Conservation (phyloP, 2,329 filamentous ascomycete genomes). For the Colletotrichum lentis region DNA sequence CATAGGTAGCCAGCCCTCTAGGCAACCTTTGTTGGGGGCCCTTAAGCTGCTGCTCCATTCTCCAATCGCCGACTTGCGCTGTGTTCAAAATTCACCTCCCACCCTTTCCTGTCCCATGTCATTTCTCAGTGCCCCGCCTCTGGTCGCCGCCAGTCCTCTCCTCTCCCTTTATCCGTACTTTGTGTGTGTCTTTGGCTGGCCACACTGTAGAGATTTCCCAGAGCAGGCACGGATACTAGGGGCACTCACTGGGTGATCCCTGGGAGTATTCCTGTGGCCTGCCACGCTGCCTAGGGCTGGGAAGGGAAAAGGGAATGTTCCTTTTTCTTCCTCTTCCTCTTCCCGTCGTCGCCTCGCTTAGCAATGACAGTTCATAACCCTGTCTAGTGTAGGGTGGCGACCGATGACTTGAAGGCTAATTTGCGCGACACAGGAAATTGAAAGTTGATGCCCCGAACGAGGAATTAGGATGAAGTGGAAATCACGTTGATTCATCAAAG, state of each 20-base stretch:
- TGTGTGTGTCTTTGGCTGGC: not conserved
- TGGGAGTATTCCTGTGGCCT: constrained; percentile 4
- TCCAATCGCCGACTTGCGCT: constrained; percentile 7
- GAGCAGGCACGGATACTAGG: constrained; percentile 19
- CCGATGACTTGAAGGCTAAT: constrained; percentile 26
- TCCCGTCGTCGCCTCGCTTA: constrained; percentile 31
- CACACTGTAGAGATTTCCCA: constrained; percentile 16
- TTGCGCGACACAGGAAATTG: constrained; percentile 21
- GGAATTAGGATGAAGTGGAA: constrained; percentile 13
- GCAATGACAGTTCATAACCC: constrained; percentile 28
- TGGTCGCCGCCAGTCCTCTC: not conserved
- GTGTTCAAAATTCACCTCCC: constrained; percentile 2
- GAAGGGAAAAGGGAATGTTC: constrained; percentile 11
- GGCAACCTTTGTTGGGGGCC: constrained; percentile 23
- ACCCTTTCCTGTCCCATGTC: not conserved
- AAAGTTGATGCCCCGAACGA: constrained; percentile 6
- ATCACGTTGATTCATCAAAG: too few relatives aligned
- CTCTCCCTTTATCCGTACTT: not conserved
- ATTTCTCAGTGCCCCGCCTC: not conserved
- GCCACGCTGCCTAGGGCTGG: not conserved
- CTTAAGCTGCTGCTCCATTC: constrained; percentile 7
- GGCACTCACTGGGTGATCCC: constrained; percentile 2
- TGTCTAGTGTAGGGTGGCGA: constrained; percentile 12
- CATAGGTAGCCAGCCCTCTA: constrained; percentile 1
- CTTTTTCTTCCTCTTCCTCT: constrained; percentile 6